These are phyloP conservation scores for Aethionema arabicum DNA, from an alignment of 345 rosid genomes.

Conservation along the genomic window DNA sequence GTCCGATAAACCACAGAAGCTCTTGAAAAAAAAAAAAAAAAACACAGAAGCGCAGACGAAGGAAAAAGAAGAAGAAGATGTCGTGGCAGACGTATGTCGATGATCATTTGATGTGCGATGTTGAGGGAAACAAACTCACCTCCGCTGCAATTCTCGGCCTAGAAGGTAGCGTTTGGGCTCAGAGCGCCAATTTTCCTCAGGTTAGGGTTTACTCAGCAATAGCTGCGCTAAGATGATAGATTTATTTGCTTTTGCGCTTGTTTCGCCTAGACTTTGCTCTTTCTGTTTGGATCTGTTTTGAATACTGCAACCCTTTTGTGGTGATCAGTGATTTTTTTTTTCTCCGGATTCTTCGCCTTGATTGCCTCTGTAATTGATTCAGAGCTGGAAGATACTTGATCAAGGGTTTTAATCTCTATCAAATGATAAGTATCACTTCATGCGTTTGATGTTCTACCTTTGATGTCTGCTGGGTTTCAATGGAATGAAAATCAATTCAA, in stretches of 20 bases:
- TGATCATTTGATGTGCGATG: constrained; percentile 86
- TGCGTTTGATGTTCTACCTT: background rate
- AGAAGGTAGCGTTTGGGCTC: constrained; percentile 89
- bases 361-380: background rate
- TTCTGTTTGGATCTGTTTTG: constrained; percentile 15
- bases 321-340: background rate
- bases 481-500: background rate
- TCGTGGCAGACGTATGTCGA: constrained; percentile 94
- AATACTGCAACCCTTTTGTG: background rate
- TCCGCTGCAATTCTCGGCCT: constrained; percentile 78
- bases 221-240: background rate
- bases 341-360: background rate
- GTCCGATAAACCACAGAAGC: constrained; percentile 24
- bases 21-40: too few species aligned
- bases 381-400: too few species aligned
- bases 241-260: background rate
- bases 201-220: constrained; percentile 14
- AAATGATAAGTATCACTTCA: too few species aligned
- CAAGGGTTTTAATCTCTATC: too few species aligned
- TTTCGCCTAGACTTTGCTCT: background rate
- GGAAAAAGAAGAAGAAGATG: constrained; percentile 41
- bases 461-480: background rate
- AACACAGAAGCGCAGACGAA: constrained; percentile 20
- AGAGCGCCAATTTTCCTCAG: constrained; percentile 72
- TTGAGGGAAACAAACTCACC: constrained; percentile 61